Conservation (phyloP, 345 rosid species). For the Citropsis articulata region DNA sequence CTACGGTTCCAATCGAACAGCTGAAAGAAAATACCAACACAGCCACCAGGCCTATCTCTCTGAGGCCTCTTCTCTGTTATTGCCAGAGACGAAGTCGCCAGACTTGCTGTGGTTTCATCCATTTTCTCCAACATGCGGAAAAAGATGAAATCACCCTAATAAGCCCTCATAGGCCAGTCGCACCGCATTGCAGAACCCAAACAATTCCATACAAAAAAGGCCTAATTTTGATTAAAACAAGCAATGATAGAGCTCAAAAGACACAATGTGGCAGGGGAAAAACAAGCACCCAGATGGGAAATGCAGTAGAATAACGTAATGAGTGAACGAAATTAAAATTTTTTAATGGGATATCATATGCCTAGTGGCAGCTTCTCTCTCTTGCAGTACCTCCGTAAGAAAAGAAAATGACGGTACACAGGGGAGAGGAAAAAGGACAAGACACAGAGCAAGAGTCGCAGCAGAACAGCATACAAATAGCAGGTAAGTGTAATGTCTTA, state of each 20-base stretch:
- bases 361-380: neutral
- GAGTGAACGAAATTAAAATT: neutral
- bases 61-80: slow-evolving; percentile 64
- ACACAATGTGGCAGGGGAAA: slow-evolving; percentile 19
- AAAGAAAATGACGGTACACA: slow-evolving; percentile 6
- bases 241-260: slow-evolving; percentile 22
- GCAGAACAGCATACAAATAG: neutral
- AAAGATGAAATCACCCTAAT: neutral
- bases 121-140: slow-evolving; percentile 34
- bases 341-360: too few relatives aligned
- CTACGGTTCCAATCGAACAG: slow-evolving; percentile 88
- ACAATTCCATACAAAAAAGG: neutral
- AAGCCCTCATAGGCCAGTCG: neutral
- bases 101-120: slow-evolving; percentile 43
- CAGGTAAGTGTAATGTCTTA: slow-evolving; percentile 26
- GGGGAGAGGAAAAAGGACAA: slow-evolving; percentile 19
- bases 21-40: slow-evolving; percentile 89
- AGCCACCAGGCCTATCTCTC: slow-evolving; percentile 67
- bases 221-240: neutral
- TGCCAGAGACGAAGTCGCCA: slow-evolving; percentile 45
- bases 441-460: too few relatives aligned
- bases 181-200: too few relatives aligned
- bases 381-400: neutral
- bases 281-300: neutral
- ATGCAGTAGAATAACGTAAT: slow-evolving; percentile 15